phyloP scores from a whole-genome alignment of 495 filamentous ascomycete genomes.

The Tuber borchii region DNA sequence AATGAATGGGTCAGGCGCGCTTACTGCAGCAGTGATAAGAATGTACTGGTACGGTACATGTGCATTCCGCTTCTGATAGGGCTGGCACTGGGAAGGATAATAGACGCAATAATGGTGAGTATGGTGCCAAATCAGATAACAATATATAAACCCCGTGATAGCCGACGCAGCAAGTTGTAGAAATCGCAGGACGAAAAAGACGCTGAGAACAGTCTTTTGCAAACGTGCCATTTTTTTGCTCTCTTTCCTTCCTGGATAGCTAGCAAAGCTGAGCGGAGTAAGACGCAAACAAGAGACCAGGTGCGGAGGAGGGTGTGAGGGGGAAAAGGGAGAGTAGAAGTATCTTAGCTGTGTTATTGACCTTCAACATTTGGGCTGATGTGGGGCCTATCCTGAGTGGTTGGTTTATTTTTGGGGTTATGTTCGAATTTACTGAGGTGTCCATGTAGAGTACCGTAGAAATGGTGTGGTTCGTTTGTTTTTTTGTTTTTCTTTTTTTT shows the following conservation, averaged over 20 bases:
- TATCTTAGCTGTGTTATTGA: not conserved
- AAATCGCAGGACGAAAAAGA: slow-evolving; percentile 11
- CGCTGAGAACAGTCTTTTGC: not conserved
- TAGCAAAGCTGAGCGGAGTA: not conserved
- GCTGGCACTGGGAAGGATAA: not conserved
- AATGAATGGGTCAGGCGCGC: not conserved
- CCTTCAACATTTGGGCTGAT: not conserved
- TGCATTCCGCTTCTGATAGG: not conserved
- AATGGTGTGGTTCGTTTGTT: slow-evolving; percentile 4
- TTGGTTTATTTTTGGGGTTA: not conserved
- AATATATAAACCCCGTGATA: slow-evolving; percentile 10
- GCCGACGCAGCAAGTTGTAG: slow-evolving; percentile 6
- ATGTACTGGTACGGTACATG: slow-evolving; percentile 11
- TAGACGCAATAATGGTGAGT: slow-evolving; percentile 10
- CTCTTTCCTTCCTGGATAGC: not conserved
- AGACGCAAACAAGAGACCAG: not conserved
- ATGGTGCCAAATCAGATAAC: slow-evolving; percentile 13
- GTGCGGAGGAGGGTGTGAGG: not conserved
- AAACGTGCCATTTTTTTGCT: not conserved
- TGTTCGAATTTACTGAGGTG: not conserved
- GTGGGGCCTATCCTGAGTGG: not conserved
- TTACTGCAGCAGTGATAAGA: slow-evolving; percentile 1
- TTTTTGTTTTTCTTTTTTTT: not conserved
- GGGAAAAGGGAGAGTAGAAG: slow-evolving; percentile 1
- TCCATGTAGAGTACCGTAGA: not conserved